Base-by-base conservation (phyloP, 352 stramenopile genomes). In the Plasmopara viticola region DNA sequence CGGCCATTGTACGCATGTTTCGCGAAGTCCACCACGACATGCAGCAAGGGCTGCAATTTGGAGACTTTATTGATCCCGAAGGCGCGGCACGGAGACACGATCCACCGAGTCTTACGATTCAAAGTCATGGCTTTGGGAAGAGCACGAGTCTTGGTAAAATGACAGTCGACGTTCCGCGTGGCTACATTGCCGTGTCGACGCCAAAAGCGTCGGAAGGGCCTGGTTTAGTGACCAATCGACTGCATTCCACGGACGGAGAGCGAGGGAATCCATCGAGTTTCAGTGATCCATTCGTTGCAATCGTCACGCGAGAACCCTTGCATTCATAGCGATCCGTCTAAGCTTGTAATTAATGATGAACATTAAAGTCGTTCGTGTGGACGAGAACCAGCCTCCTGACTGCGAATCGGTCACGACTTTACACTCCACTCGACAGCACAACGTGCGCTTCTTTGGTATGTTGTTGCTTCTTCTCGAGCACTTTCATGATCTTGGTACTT, bases 401-500 rank as follows among this genome's bases (percentile, higher is more conserved):
- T 25, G 20, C 37, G n/a, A 41, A 41, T 4, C 13, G 9, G 15
- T 43, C 35, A 47, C 25, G 4, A 30, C 14, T 15, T 42, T 79
- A 90, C 15, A 66, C 65, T 45, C 78, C 78, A 52, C 73, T 78
- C 13, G 78, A 89, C 9, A 95, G 69, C 60, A 94, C 82, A 13
- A 95, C 74, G 60, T 90, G 82, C 18, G 84, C 84, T 64, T 93
- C 80, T 53, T 92, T 84, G 6, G 77, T 70, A 28, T 78, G 67
- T 39, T 87, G 80, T 48, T 95, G 84, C 53, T 91, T 90, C 62
- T 85, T 89, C 49, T 91, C 75, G 7, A 95, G 68, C 39, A 85
- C 75, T 44, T 86, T 84, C 78, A 93, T 94, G 70, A 87, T 90
- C 51, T 86, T 89, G 8, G 63, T 85, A 37, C 74, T 83, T n/a